Base-by-base conservation (phyloP, 1,284 basidiomycete species). In the Malassezia furfur region DNA sequence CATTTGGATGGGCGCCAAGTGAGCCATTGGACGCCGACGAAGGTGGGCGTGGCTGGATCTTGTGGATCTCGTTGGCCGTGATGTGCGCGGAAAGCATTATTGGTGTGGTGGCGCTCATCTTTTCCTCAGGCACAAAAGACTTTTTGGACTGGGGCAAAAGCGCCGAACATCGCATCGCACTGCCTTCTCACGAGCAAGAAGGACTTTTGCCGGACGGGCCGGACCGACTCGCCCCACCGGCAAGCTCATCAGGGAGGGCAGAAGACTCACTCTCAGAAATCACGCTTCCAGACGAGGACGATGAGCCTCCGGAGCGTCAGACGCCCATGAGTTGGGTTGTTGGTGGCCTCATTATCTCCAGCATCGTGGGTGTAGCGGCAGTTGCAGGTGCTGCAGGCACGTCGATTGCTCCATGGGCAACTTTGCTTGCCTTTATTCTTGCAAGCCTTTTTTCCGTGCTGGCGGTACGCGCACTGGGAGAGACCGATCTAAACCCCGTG, bases 351-450 rank as follows among this genome's bases (percentile, higher is more conserved):
- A 72, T 75, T 0, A 75, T 68, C 5, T 89, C 87, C 63, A 80
- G 86, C 9, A 63, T 82, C 8, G 54, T 83, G 11, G 90, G 90
- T 9, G 87, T 87, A 0, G 61, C 84, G 6, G 78, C 93, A 19
- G 87, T 96, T 1, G 90, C 87, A 84, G 52, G 82, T 6, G 84
- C 94, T 3, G 96, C 96, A 72, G 90, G 90, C 3, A 75, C 83
- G 45, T 88, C 88, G 1, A 94, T 96, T 71, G 86, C 86, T 65
- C 88, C 89, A 14, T 96, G 90, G 90, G 91, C 91, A 2, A 93
- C 88, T 0, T 74, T 90, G 15, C 76, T 91, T 35, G 89, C 88
- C 9, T 88, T 91, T 65, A 76, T 84, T 1, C 79, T 93, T 60
- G 91, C 91, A 10, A 85, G 84, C 38, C 75, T 91, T 59, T 77